Percentiles rank a stretch among this genome's conserved stretches.
Conservation (phyloP, 306 rosid genomes). For the Medicago lupulina region DNA sequence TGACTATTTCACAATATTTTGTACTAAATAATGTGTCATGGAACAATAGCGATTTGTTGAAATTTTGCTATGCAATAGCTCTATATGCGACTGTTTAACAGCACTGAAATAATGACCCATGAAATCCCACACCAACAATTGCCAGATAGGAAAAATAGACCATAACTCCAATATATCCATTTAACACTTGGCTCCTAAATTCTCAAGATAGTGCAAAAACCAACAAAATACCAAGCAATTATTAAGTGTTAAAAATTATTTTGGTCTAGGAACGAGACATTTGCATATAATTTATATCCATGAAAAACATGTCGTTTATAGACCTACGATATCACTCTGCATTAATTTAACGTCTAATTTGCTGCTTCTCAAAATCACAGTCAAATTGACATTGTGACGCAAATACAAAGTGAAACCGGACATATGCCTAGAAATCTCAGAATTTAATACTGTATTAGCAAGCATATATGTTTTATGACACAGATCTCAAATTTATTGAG, state of each 20-base stretch:
- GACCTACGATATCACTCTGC: not conserved
- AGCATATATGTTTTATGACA: not conserved
- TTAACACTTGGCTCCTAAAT: not conserved
- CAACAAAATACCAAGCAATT: not conserved
- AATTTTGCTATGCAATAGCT: no score
- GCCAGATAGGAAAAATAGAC: not conserved
- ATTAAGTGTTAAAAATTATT: not conserved
- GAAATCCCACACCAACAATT: not conserved
- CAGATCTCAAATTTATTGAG: slow-evolving; percentile 21
- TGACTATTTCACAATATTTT: no score
- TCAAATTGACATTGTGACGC: not conserved
- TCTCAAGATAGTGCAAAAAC: slow-evolving; percentile 1
- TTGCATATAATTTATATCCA: not conserved
- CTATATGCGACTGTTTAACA: no score
- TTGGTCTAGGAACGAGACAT: not conserved
- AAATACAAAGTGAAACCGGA: not conserved
- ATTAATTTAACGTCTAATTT: not conserved
- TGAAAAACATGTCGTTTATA: not conserved
- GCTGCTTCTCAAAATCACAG: not conserved
- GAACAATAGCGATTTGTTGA: no score
- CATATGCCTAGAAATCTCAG: not conserved
- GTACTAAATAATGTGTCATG: no score
- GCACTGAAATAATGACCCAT: not conserved
- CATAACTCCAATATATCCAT: slow-evolving; percentile 1
- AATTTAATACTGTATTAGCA: slow-evolving; percentile 8